Conservation (phyloP, 2,329 filamentous ascomycete genomes). For the Aspergillus awamori region DNA sequence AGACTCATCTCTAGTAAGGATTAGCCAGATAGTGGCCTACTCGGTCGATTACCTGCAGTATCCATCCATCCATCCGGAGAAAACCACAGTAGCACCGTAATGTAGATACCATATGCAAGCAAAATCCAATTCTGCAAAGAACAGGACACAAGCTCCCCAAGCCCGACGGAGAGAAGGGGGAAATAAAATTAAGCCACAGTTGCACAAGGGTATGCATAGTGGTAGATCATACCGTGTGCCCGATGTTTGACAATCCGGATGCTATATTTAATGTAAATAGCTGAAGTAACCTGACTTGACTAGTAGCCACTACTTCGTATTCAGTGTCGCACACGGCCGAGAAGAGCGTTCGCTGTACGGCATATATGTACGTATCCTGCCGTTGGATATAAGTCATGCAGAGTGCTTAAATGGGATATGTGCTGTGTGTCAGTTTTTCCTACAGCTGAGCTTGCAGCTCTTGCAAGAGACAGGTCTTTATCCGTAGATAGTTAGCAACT, state of each 20-base stretch:
- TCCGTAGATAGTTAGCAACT: no score
- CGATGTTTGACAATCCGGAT: background rate
- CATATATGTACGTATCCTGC: background rate
- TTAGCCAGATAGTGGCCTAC: no score
- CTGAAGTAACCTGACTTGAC: no score
- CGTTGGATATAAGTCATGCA: background rate
- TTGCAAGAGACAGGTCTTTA: no score
- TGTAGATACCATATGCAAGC: background rate
- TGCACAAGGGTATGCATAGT: constrained; percentile 1
- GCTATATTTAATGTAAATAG: background rate
- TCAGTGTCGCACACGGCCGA: background rate
- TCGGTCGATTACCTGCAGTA: no score
- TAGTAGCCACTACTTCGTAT: no score
- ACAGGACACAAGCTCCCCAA: background rate
- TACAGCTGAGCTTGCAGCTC: background rate
- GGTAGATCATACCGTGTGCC: constrained; percentile 1
- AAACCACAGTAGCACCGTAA: no score
- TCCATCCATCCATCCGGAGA: no score
- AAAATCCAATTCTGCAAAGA: background rate
- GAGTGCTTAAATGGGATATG: background rate
- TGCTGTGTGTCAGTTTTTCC: background rate
- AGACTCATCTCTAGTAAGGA: no score
- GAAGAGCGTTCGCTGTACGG: background rate
- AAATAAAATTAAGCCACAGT: background rate
- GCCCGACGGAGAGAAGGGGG: background rate